Conservation (phyloP, 179 eudicot genomes). For the Vitellaria paradoxa region DNA sequence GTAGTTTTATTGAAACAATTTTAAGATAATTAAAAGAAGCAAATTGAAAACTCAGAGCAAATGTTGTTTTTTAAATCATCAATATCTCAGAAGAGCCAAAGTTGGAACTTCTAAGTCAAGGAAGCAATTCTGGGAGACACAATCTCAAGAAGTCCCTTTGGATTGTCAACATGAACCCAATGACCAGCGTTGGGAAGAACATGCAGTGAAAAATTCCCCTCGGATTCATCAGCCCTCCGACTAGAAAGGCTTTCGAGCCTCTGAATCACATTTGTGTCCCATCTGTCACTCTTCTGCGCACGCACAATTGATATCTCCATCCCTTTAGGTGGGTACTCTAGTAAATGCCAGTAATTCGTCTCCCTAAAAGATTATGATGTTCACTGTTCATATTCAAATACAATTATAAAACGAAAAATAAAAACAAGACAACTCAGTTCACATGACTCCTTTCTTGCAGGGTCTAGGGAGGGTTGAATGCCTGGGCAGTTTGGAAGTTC, state of each 20-base stretch:
- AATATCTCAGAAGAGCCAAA: constrained; percentile 22
- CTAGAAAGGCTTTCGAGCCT: constrained; percentile 55
- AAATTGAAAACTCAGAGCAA: constrained; percentile 12
- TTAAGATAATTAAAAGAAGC: not conserved
- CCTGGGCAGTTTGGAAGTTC: too few species aligned
- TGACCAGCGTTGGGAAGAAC: constrained; percentile 91
- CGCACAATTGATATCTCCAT: constrained; percentile 68
- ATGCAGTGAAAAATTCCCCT: constrained; percentile 66
- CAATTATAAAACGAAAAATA: too few species aligned
- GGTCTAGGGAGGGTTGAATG: too few species aligned
- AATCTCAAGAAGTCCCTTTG: constrained; percentile 87
- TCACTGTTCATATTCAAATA: not conserved
- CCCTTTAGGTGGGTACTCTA: constrained; percentile 73
- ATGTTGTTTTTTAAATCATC: constrained; percentile 23
- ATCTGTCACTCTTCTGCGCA: constrained; percentile 96
- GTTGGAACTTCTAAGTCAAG: constrained; percentile 23
- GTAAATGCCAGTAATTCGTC: constrained; percentile 71
- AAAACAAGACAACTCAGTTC: too few species aligned
- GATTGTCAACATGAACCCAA: constrained; percentile 99
- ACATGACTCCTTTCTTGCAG: too few species aligned
- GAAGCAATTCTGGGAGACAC: constrained; percentile 75
- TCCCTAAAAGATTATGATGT: constrained; percentile 40
- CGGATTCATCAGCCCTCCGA: constrained; percentile 37
- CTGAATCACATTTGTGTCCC: constrained; percentile 63
- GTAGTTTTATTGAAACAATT: not conserved